Base-by-base conservation (phyloP, 768 basidiomycete species). In the Trichaptum fuscoviolaceum region DNA sequence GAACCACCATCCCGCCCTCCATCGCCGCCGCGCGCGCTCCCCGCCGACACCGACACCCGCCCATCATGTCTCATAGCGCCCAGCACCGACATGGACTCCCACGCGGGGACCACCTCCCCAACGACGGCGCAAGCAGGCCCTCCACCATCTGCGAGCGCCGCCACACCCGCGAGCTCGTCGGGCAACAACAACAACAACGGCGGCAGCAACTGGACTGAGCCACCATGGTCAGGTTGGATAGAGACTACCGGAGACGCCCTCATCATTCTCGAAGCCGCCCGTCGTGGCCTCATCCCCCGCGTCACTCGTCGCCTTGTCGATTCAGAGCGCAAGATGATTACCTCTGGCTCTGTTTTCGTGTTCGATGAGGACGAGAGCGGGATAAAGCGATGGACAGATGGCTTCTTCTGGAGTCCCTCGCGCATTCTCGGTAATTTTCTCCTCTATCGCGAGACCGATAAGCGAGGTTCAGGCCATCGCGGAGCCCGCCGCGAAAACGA, bases 321-420 rank as follows among this genome's bases (percentile, higher is more conserved):
- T 75, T 85, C 91, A 35, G 96, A 99, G 76, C 86, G 94, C 66
- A 90, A 87, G 73, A 93, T 96, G 89, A 95, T 99, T 75, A 89
- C 89, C 20, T 92, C 90, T 7, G 96, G 96, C 66, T 92, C 91
- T 7, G 94, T 99, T 12, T 99, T 98, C 72, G 96, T 97, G 70
- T 99, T 97, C 73, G 94, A 99, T 76, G 96, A 97, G 80, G 91
- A 94, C 72, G 95, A 96, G 78, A 94, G 92, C 73, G 95, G 95
- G 27, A 99, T 99, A 80, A 96, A 96, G 80, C 85, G 96, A 58
- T 97, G 95, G 93, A 99, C 96, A 1, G 96, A 99, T 78, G 95
- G 95, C n/a, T 89, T 92, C 75, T 91, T 91, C 75, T 97, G 96
- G 96, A 92, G 90, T 70, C 96, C 96, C 0, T 91, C 89, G 70